Evolutionary conservation across 1,139 yeast genomes (phyloP).

Genomic region (Saccharomyces hybrid): DNA sequence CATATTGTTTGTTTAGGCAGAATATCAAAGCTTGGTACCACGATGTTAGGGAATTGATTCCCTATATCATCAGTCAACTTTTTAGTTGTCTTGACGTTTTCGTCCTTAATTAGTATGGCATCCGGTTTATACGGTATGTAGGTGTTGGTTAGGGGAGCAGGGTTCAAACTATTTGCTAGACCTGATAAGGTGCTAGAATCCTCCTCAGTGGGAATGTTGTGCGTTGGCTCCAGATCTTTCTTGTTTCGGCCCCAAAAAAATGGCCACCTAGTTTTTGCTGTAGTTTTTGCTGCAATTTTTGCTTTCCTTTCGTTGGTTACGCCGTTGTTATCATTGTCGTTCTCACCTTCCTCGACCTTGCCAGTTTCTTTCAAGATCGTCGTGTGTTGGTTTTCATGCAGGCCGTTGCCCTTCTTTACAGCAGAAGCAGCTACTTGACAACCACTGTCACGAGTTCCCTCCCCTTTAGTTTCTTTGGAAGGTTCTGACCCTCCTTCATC

Average conservation of each 20-base stretch:
- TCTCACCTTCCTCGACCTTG: not conserved
- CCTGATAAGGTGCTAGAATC: conserved; percentile 1
- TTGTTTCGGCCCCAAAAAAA: conserved; percentile 23
- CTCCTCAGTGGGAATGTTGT: not conserved
- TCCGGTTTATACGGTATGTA: conserved; percentile 20
- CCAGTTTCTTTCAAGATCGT: not conserved
- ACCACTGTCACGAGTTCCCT: not conserved
- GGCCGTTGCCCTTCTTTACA: not conserved
- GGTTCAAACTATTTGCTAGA: conserved; percentile 5
- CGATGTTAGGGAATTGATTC: conserved; percentile 23
- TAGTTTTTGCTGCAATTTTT: conserved; percentile 5
- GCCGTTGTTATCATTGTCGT: not conserved
- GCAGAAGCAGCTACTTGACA: not conserved
- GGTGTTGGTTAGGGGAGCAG: conserved; percentile 16
- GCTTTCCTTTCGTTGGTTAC: not conserved
- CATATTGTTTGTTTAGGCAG: conserved; percentile 24
- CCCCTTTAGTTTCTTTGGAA: not conserved
- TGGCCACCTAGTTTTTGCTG: conserved; percentile 18
- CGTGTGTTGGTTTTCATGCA: not conserved
- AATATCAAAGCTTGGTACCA: conserved; percentile 28
- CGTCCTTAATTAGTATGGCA: conserved; percentile 15
- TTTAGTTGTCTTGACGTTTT: conserved; percentile 7
- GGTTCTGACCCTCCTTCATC: not conserved
- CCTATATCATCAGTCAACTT: conserved; percentile 12
- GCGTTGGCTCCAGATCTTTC: not conserved